Base-by-base conservation (phyloP, 2,329 filamentous ascomycete genomes). In the Cercospora zeae-maydis region DNA sequence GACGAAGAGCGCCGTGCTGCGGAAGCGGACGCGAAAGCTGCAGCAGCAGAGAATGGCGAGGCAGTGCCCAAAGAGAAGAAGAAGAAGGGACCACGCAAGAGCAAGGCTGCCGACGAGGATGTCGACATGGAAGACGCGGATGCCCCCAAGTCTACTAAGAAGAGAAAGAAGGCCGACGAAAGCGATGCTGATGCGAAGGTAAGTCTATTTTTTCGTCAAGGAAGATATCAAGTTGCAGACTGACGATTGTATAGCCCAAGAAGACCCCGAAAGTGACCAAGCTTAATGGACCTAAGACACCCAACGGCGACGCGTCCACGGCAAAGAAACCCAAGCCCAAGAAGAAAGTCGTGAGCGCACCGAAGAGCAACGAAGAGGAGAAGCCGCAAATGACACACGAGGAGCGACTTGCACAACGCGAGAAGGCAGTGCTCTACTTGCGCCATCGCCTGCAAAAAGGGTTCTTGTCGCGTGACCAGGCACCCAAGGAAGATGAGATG, bases 391-490 rank as follows among this genome's bases (percentile, higher is more conserved):
- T 85, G 64, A 83, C 83, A 24, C 81, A 82, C 13, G 80, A 81
- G 61, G 84, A 86, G 71, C 78, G 79, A 47, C 79, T 82, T 51
- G 79, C 81, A 62, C 85, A 84, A 75, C 84, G 83, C 66, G 80
- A 86, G 75, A 86, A 86, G 77, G 80, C 83, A 66, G 92, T 99
- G n/a, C 81, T 97, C 33, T 98, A 96, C 77, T 84, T 97, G 39
- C 90, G 95, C 67, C 93, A 99, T 78, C 92, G 93, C 76, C 86
- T 99, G 34, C 95, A 99, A 75, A 96, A 96, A 76, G 93, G 93
- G 0, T 92, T 99, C 71, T 83, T 99, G 47, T 90, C 90, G 21
- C 86, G 90, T 63, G 92, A 96, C 68, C 86, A 90, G 69, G 85
- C 88, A 54, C 93, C 93, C n/a, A 90, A 93, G 77, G 90, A 92